Evolutionary conservation across 352 stramenopile genomes (phyloP), one percentile per base, ranked within the genome.

Genomic region (Phytopythium vexans): DNA sequence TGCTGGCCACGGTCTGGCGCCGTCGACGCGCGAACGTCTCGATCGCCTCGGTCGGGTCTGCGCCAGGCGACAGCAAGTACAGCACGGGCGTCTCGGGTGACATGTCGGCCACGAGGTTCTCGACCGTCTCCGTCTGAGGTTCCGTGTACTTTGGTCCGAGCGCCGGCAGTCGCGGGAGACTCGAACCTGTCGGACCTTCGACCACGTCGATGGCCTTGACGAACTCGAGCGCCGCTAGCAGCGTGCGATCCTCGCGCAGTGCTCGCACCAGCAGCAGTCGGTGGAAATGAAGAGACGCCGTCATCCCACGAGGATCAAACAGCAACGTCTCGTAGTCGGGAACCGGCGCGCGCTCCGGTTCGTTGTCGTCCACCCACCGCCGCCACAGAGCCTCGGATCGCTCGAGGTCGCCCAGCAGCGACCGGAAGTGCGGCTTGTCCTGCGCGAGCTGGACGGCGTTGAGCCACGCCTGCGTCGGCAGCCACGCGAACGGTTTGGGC

Each of bases 311-410:
- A 6, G 78, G 64, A 14, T 89, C 76, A 38, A 91, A 91, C 5
- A 91, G 53, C 2, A 86, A 59, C 1, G 54, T 61, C 34, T 91
- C 81, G 57, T 91, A 90, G 45, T 93, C 82, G 0, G 81, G 82
- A 0, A 91, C 44, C 1, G 77, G 64, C 27, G 73, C 49, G 12
- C 70, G 62, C 52, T 93, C 82, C 0, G 82, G 82, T 49, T 89
- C 81, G 58, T 91, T 93, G 46, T 91, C 78, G 41, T 93, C 82
- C 45, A 83, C 88, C 82, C 82, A 93, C 41, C 77, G 74, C 9
- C 70, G 66, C 82, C 82, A 93, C n/a, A 66, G 50, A 27, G 56
- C 65, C 65, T 93, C 82, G 40, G 68, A 89, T 35, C 81, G 76
- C 56, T 90, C 81, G 6, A 93, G 52, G 53, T 91, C 82, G 1